Conservation (phyloP, 2,329 filamentous ascomycete genomes). For the Fusarium sp. region DNA sequence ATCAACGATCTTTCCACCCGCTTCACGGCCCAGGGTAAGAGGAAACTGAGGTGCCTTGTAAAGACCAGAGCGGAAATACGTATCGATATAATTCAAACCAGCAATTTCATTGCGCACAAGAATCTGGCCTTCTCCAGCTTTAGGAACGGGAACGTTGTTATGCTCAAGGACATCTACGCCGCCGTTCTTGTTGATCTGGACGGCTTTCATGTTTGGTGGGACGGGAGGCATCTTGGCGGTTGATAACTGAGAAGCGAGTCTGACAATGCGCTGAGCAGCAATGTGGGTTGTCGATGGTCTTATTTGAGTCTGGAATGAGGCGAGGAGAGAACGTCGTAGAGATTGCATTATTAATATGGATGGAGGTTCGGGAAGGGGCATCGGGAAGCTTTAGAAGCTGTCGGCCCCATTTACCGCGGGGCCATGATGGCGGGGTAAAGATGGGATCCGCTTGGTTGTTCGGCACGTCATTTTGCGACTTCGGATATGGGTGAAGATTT, state of each 20-base stretch:
- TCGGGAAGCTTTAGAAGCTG: slow-evolving; percentile 1
- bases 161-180: slow-evolving; percentile 79
- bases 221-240: slow-evolving; percentile 75
- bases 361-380: slow-evolving; percentile 7
- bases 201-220: slow-evolving; percentile 75
- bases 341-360: slow-evolving; percentile 12
- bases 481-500: slow-evolving; percentile 4
- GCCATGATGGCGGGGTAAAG: slow-evolving; percentile 46
- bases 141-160: slow-evolving; percentile 75
- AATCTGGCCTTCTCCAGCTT: slow-evolving; percentile 74
- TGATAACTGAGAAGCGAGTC: slow-evolving; percentile 18
- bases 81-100: slow-evolving; percentile 92
- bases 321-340: slow-evolving; percentile 33
- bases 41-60: slow-evolving; percentile 77
- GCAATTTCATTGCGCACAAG: slow-evolving; percentile 83
- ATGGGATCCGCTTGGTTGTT: slow-evolving; percentile 10
- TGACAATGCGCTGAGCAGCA: slow-evolving; percentile 13
- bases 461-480: slow-evolving; percentile 11
- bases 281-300: slow-evolving; percentile 5
- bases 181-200: slow-evolving; percentile 71
- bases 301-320: neutral
- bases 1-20: slow-evolving; percentile 75
- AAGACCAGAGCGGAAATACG: slow-evolving; percentile 86
- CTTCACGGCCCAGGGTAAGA: slow-evolving; percentile 83
- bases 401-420: slow-evolving; percentile 15